A percentile compares a stretch with the other conserved stretches of the same genome.
Evolutionary conservation across 371 early-diverging fungal genomes (phyloP).

Genomic region (Mucor ambiguus): DNA sequence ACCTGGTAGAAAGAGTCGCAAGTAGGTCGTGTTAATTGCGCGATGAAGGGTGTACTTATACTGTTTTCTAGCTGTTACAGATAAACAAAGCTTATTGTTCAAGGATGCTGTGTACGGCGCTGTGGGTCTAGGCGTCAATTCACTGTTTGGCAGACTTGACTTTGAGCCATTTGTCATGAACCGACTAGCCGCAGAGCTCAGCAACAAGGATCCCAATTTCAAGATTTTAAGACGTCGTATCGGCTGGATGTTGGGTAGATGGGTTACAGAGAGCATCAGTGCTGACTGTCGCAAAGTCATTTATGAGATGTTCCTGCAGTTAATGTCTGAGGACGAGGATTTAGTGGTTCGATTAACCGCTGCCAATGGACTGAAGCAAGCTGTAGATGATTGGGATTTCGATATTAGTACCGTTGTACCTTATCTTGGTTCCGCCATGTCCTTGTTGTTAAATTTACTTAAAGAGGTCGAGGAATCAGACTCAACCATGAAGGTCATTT

Average conservation of each 20-base stretch:
- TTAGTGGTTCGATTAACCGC: conserved; percentile 86
- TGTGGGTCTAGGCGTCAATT: conserved; percentile 80
- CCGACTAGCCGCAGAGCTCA: conserved; percentile 57
- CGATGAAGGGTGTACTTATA: background rate
- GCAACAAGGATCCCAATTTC: conserved; percentile 50
- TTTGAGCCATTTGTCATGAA: conserved; percentile 79
- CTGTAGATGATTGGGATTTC: conserved; percentile 91
- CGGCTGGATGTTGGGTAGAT: conserved; percentile 84
- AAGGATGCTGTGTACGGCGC: conserved; percentile 87
- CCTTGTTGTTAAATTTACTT: conserved; percentile 58
- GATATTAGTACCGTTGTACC: conserved; percentile 72
- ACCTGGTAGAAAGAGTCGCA: conserved; percentile 61
- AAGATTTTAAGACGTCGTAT: conserved; percentile 76
- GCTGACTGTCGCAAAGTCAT: conserved; percentile 65
- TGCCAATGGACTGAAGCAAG: conserved; percentile 65
- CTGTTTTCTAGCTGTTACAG: conserved; percentile 33
- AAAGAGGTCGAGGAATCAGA: conserved; percentile 78
- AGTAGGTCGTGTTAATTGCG: conserved; percentile 40
- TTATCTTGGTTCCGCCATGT: conserved; percentile 67
- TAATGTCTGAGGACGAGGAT: conserved; percentile 71
- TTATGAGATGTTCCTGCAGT: conserved; percentile 69
- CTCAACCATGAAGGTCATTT: conserved; percentile 74
- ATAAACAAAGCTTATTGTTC: conserved; percentile 60
- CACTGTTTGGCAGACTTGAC: conserved; percentile 81
- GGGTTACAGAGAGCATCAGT: conserved; percentile 81